Base-by-base conservation (phyloP, 345 rosid species). In the Dimocarpus longan region DNA sequence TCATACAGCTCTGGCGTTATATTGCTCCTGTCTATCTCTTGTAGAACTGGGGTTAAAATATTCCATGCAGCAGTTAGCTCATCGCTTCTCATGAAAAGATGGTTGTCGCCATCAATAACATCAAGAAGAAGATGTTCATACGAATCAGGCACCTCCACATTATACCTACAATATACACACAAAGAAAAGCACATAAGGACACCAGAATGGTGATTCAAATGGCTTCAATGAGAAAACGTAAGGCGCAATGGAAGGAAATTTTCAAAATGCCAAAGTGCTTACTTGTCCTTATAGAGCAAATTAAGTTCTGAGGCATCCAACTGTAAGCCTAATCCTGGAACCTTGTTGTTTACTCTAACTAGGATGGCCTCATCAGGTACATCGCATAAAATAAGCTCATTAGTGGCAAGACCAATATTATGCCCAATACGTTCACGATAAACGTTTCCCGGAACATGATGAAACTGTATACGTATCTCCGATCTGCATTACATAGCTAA, bases 11-110 rank as follows among this genome's bases (percentile, higher is more conserved):
- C 96, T 0, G 91, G 91, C 16, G 86, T 83, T 8, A 85, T 85
- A 71, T 82, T 85, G 11, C 82, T 81, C 86, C 77, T 85, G 82
- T 90, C 93, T 71, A 93, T 85, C 82, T 86, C 93, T 48, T 87
- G 80, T 50, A 88, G 78, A 68, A 89, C 74, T 0, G 92, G 95
- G 73, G 80, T 84, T 28, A 89, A 74, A 82, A 88, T 90, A 75
- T 68, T 84, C 97, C 97, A 91, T 50, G 93, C 93, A 19, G 91
- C 93, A 4, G 91, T 88, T 46, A 93, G 90, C 90, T 91, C 97
- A 59, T 91, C 94, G 40, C 95, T 93, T 83, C 97, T 90, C 93
- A 90, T 79, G 79, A 93, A 91, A 6, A 90, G 92, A 86, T 91
- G 97, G 81, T 84, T 93, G 81, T 91, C 97, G 42, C 95, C 95